phyloP scores from a whole-genome alignment of 1,284 basidiomycete species.

The Chondrostereum purpureum region DNA sequence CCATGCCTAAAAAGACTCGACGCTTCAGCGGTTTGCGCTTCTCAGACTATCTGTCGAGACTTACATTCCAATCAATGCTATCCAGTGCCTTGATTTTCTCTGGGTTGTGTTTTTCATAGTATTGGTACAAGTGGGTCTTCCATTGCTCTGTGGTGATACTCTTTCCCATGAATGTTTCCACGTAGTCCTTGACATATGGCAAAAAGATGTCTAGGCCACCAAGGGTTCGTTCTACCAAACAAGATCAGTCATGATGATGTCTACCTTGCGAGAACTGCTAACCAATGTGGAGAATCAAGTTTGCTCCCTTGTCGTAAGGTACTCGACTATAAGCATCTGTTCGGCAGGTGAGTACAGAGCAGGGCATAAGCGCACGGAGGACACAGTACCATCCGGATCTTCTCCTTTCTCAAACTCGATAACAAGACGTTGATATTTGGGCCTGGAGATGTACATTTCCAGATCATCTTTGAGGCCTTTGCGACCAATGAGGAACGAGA shows the following conservation, averaged over 20 bases:
- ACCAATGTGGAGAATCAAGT: conserved; percentile 28
- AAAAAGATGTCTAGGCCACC: conserved; percentile 86
- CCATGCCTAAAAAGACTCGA: conserved; percentile 57
- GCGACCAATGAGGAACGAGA: conserved; percentile 72
- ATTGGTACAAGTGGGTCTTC: conserved; percentile 81
- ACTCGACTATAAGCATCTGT: conserved; percentile 28
- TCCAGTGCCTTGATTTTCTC: conserved; percentile 64
- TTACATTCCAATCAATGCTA: conserved; percentile 74
- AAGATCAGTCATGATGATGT: conserved; percentile 4
- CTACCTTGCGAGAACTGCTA: not conserved
- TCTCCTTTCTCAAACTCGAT: conserved; percentile 82
- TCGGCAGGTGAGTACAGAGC: not conserved
- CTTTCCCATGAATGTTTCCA: conserved; percentile 71
- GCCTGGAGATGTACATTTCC: conserved; percentile 47
- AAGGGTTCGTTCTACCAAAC: conserved; percentile 58
- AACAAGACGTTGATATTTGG: conserved; percentile 81
- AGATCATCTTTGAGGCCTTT: conserved; percentile 74
- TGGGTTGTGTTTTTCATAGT: conserved; percentile 59
- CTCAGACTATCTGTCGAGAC: too few relatives aligned
- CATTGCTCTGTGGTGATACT: conserved; percentile 88
- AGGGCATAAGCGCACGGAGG: not conserved
- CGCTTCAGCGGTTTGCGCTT: conserved; percentile 2
- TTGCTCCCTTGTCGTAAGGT: conserved; percentile 47
- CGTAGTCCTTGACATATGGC: conserved; percentile 79
- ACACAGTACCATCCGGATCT: conserved; percentile 55